Percentiles rank a stretch among this genome's conserved stretches.
Evolutionary conservation across 345 rosid genomes (phyloP).

Genomic region (Aethionema arabicum): DNA sequence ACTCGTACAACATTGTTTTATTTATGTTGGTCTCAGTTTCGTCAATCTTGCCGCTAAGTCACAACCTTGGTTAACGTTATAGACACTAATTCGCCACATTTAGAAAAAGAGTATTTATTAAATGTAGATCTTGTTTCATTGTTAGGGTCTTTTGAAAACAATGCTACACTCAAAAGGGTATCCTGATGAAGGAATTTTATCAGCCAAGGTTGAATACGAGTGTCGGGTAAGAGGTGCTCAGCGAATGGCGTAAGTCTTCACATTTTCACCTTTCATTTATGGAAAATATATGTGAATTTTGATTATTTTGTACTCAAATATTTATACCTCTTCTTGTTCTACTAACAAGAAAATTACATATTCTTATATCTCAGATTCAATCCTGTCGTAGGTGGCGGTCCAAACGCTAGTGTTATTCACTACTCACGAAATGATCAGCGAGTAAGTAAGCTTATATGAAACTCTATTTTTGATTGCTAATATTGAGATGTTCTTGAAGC

Average conservation of each 20-base stretch:
- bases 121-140: conserved; percentile 27
- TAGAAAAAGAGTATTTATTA: conserved; percentile 1
- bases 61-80: too few relatives aligned
- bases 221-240: conserved; percentile 92
- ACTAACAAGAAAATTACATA: neutral
- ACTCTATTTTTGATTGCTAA: neutral
- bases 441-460: conserved; percentile 55
- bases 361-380: conserved; percentile 56
- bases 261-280: conserved; percentile 3
- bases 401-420: conserved; percentile 86
- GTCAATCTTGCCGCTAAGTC: too few relatives aligned
- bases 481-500: conserved; percentile 23
- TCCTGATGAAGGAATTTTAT: conserved; percentile 73
- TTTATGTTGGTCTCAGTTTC: too few relatives aligned
- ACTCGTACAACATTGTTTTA: too few relatives aligned
- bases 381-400: conserved; percentile 96
- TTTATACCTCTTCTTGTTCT: neutral
- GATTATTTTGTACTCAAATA: neutral
- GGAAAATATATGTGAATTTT: neutral
- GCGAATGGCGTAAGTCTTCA: conserved; percentile 85
- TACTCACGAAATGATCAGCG: conserved; percentile 91
- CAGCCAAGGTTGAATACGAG: conserved; percentile 91
- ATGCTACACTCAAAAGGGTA: conserved; percentile 75
- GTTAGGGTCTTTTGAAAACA: conserved; percentile 84
- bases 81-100: too few relatives aligned